Evolutionary conservation across 2,329 filamentous ascomycete genomes (phyloP), one percentile per base, ranked within the genome.

Genomic region (Cryphonectria naterciae): DNA sequence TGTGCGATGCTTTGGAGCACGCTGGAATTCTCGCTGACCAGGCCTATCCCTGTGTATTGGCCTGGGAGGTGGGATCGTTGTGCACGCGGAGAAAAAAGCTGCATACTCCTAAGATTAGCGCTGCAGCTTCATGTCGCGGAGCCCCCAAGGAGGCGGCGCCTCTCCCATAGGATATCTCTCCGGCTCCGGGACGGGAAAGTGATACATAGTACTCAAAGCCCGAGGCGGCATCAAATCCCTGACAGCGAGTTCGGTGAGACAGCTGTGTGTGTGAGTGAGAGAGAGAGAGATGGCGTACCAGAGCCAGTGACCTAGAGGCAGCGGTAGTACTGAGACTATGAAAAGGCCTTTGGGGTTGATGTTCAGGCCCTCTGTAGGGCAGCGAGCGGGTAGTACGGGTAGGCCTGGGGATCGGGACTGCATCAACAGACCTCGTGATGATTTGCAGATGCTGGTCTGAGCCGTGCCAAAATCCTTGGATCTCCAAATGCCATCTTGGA

Each of bases 21-120:
- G 69, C 66, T 68, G 61, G 43, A 71, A 69, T 69, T 37, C 41
- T 71, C 41, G 70, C 60, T n/a, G 61, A 62, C 54, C 65, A 66
- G 66, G 70, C 25, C 66, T n/a, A 71, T 54, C 66, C 70, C 68
- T 71, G 66, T 67, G 65, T 32, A 19, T 4, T 28, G 67, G 46
- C 46, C 22, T 49, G 8, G 46, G 22, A 49, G 19, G 22, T 32
- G 25, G 32, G 43, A 52, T 52, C 13, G 56, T 64, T 56, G 58
- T 39, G 63, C 5, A 10, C 62, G 41, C 62, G 62, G 58, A 43
- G 64, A 63, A 49, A 65, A 68, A 68, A 25, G 65, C 58, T 68
- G 65, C 65, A 65, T 35, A 49, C 35, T 13, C 46, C 25, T 68
- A 32, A 35, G 58, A 60, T 65, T 70, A 67, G 69, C 56, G 25